These are phyloP conservation scores for Moesziomyces aphidis DNA, from an alignment of 1,284 basidiomycete species.

Conservation along the genomic window DNA sequence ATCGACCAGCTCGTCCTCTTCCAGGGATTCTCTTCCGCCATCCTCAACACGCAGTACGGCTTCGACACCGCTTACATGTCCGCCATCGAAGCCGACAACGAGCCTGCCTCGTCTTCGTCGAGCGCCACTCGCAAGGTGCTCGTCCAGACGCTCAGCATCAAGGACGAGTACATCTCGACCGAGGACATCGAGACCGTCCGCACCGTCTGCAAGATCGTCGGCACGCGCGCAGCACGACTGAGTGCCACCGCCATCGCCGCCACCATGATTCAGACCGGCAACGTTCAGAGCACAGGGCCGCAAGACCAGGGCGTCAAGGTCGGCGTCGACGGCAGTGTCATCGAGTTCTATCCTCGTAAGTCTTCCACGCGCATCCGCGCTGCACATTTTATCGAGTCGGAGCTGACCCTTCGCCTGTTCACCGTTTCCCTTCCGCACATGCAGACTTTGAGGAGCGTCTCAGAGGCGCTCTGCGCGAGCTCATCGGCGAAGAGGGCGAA, in stretches of 20 bases:
- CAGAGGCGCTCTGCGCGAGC: constrained; percentile 77
- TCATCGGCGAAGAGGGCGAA: constrained; percentile 85
- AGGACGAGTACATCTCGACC: constrained; percentile 69
- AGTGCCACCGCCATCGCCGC: constrained; percentile 89
- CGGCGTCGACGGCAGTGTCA: constrained; percentile 73
- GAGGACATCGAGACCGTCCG: constrained; percentile 79
- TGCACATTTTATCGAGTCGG: too few relatives aligned
- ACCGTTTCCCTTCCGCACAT: neutral
- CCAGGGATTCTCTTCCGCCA: constrained; percentile 78
- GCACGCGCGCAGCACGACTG: constrained; percentile 82
- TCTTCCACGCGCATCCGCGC: neutral
- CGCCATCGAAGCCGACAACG: constrained; percentile 75
- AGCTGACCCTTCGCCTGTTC: too few relatives aligned
- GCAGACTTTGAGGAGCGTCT: constrained; percentile 78
- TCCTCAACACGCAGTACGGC: constrained; percentile 89
- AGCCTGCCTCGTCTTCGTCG: constrained; percentile 21
- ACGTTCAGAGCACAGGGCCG: constrained; percentile 70
- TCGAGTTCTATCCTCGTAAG: constrained; percentile 74
- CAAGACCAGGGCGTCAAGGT: constrained; percentile 64
- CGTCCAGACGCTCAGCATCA: constrained; percentile 75
- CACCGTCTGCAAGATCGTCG: constrained; percentile 82
- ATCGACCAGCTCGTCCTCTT: constrained; percentile 83
- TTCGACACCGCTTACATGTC: constrained; percentile 94
- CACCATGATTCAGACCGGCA: constrained; percentile 82
- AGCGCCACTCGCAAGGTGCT: constrained; percentile 72